Base-by-base conservation (phyloP, 1,284 basidiomycete species). In the Hymenochaete sp. region DNA sequence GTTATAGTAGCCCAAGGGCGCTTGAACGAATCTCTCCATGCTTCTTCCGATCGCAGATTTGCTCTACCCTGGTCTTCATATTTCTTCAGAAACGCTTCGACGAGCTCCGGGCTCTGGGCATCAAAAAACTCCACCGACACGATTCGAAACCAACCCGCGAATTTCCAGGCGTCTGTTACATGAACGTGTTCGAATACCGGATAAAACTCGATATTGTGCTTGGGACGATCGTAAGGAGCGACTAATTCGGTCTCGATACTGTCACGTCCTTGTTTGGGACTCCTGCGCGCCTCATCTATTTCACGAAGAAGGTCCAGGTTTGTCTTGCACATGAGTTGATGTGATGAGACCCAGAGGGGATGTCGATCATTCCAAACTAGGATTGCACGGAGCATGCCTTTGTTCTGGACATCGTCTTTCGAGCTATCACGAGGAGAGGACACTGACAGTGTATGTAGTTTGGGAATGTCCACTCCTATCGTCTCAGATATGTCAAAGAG, bases 321-420 rank as follows among this genome's bases (percentile, higher is more conserved):
- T 7, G 47, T 41, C 25, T 49, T 49, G 43, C 47, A 49, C 7
- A 48, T 14, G 11, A 49, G 7, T 28, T 33, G 44, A n/a, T 44
- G 42, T 8, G 26, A 25, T 16, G 11, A 14, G 13, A 32, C 13
- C 47, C 47, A 49, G 9, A 45, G 38, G n/a, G 43, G 47, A 41
- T 49, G 47, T 32, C 45, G 47, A 29, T 42, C 47, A 4, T 44
- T 25, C 18, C 33, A 26, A 4, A 45, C 19, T 14, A 49, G 6
- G 28, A 49, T 41, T 16, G 42, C 36, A 6, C 16, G 16, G 14
- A 45, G 47, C 7, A 18, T 25, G 21, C 29, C 43, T n/a, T 37
- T 22, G n/a, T 27, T 27, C 22, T n/a, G 9, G 28, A 10, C 13
- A 35, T 35, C 32, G 14, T 35, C 32, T n/a, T n/a, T n/a, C n/a